Evolutionary conservation across 1,284 basidiomycete species (phyloP), one percentile per base, ranked within the genome.

Genomic region (Mrakiaceae sp.): DNA sequence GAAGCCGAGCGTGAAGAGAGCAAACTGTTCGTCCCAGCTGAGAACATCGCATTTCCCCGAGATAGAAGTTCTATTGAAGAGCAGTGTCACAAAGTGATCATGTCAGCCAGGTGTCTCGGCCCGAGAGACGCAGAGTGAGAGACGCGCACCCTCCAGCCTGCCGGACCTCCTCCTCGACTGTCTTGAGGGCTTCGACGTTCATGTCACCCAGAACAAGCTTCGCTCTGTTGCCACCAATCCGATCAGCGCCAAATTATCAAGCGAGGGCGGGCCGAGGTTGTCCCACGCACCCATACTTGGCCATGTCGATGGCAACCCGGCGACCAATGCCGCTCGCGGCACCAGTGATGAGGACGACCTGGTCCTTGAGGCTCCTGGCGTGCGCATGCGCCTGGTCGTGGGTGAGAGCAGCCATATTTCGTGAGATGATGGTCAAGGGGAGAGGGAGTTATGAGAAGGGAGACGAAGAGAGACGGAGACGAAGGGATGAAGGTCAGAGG

Each of bases 151-250:
- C 60, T 16, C 60, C 60, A 7, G 8, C 12, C 3, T 16, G 12
- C 10, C 7, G 4, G n/a, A 61, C 40, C 49, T 53, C 50, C 8
- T 52, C 52, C 4, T 4, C 14, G 3, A 61, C 44, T 2, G 6
- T 50, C 50, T 44, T 43, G 4, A 61, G 27, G 6, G 9, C 60
- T 2, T 12, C 5, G 16, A n/a, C 50, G 44, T 61, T 40, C 4
- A 61, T 8, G 11, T 61, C 60, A 6, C 48, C 60, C 7, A 61
- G 47, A 9, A 53, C 60, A 12, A 61, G 60, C 42, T 61, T 61
- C 14, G n/a, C 44, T 6, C 60, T 57, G 42, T 16, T 7, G 27
- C 27, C 27, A 27, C 27, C 27, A 27, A 27, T 27, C 1, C 27
- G 27, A 27, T 27, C 27, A 27, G 2, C 27, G 27, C 27, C 27